A percentile compares a stretch with the other conserved stretches of the same genome.
Evolutionary conservation across 768 basidiomycete genomes (phyloP).

Genomic region (Mrakia gelida): DNA sequence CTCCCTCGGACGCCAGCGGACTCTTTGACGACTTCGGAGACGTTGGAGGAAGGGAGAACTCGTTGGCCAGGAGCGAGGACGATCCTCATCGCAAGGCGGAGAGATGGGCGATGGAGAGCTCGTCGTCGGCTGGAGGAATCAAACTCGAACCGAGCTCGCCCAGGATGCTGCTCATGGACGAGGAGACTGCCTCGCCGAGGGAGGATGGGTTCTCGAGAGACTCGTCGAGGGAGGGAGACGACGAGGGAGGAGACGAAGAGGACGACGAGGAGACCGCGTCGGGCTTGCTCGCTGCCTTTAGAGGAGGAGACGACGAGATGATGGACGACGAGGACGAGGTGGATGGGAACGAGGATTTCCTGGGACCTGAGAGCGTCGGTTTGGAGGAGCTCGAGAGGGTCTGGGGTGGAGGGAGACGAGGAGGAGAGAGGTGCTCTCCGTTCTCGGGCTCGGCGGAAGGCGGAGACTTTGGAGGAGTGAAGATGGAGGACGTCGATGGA

Average conservation of each 20-base stretch:
- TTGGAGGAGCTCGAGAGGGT: conserved; percentile 31
- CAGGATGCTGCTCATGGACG: not conserved
- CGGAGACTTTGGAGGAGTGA: not conserved
- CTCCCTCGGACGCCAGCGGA: not conserved
- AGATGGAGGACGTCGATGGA: not conserved
- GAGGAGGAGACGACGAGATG: not conserved
- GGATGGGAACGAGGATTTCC: conserved; percentile 18
- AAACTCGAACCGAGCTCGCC: conserved; percentile 15
- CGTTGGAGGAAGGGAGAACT: not conserved
- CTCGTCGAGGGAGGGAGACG: conserved; percentile 21
- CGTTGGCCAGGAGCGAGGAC: not conserved
- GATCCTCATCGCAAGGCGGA: not conserved
- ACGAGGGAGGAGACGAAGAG: not conserved
- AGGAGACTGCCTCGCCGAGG: not conserved
- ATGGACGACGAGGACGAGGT: conserved; percentile 19
- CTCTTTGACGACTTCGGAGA: conserved; percentile 14
- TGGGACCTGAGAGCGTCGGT: conserved; percentile 28
- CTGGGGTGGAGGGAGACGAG: conserved; percentile 15
- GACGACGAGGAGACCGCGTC: not conserved
- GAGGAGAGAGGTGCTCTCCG: conserved; percentile 9
- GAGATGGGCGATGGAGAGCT: conserved; percentile 13
- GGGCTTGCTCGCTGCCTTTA: not conserved
- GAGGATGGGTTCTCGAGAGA: not conserved
- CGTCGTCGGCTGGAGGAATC: not conserved
- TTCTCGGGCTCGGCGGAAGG: not conserved